Percentiles rank a stretch among this genome's conserved stretches.
Evolutionary conservation across 108 stramenopile genomes (phyloP).

Genomic region (Fistulifera pelliculosa): DNA sequence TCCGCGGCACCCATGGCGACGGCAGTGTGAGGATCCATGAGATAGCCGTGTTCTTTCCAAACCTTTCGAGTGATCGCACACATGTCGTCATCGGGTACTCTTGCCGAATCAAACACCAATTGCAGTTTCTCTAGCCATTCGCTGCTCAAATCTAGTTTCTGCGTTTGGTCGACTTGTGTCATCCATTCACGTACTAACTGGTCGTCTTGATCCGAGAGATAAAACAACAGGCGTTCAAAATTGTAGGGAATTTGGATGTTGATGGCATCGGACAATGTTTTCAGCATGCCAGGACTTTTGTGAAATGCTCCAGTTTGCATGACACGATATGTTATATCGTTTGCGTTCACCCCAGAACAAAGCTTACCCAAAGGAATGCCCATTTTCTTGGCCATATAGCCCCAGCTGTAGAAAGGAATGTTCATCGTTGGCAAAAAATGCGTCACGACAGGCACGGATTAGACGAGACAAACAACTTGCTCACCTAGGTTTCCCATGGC

Average conservation of each 20-base stretch:
- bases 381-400: conserved; percentile 70
- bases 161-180: conserved; percentile 37
- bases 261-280: conserved; percentile 80
- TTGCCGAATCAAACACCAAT: conserved; percentile 52
- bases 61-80: conserved; percentile 28
- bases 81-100: conserved; percentile 76
- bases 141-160: conserved; percentile 24
- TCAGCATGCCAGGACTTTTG: conserved; percentile 37
- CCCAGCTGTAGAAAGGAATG: conserved; percentile 6
- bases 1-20: conserved; percentile 70
- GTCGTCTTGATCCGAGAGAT: conserved; percentile 42
- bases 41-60: conserved; percentile 27
- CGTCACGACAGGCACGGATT: too few relatives aligned
- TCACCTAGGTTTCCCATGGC: conserved; percentile 78
- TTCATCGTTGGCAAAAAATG: too few relatives aligned
- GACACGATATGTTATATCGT: conserved; percentile 66
- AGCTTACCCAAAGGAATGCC: conserved; percentile 66
- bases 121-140: conserved; percentile 35
- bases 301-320: conserved; percentile 50
- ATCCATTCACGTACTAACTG: conserved; percentile 49
- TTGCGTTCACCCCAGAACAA: conserved; percentile 65
- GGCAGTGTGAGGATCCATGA: conserved; percentile 83
- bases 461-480: neutral
- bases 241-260: conserved; percentile 82
- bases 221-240: conserved; percentile 78